Evolutionary conservation across 768 basidiomycete species (phyloP), one percentile per base, ranked within the genome.

Genomic region (Boletus tomentosulus): DNA sequence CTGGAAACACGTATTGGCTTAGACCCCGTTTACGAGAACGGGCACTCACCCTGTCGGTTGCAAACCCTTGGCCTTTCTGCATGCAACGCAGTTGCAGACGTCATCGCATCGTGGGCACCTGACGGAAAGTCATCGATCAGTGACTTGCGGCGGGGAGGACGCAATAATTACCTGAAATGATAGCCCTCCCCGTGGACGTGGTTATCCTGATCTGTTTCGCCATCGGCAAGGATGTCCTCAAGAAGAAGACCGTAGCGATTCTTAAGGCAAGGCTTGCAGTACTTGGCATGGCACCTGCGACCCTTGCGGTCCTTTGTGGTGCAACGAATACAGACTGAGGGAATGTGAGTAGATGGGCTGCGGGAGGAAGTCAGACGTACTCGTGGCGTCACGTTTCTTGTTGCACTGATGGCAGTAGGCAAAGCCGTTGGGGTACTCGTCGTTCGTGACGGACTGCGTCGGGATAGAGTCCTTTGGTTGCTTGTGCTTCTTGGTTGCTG

Each of bases 331-430:
- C 60, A 56, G n/a, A 56, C 76, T 77, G 45, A 19, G 24, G 4
- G 6, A 11, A 54, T 42, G 39, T 60, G 35, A 65, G 55, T 39
- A 44, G 15, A 53, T 13, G 37, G 5, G 34, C 46, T 51, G 46
- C 44, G 24, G 51, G 16, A 49, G 19, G 25, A 33, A n/a, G 3
- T 31, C 24, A 52, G 30, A 62, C 76, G 48, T 44, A 85, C 87
- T 71, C 44, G 71, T 63, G 28, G 66, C 63, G 58, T 81, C 82
- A 48, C 82, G 80, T 59, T 84, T 86, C 64, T 77, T 78, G 57
- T 74, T 76, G 68, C 89, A 89, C 62, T 89, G 87, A 65, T 89
- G 89, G 58, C 89, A 90, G 58, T 83, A 80, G 47, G 81, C 68
- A 46, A 65, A 75, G 62, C 61, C 78, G 27, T 69, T 70, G 34